phyloP scores from a whole-genome alignment of 2,329 filamentous ascomycete genomes.

The Sordariomycetes sp. region DNA sequence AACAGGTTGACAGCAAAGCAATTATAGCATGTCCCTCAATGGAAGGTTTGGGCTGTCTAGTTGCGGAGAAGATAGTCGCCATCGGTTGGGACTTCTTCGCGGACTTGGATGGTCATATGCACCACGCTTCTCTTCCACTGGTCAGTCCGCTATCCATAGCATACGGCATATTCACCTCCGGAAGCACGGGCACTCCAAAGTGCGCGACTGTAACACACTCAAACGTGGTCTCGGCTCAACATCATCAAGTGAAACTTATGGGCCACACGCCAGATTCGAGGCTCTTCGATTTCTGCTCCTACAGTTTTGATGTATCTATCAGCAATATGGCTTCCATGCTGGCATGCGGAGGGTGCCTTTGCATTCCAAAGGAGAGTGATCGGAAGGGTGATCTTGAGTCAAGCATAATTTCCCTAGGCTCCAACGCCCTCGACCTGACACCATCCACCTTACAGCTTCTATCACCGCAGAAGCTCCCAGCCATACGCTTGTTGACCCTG shows the following conservation, averaged over 20 bases:
- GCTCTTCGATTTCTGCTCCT: conserved; percentile 2
- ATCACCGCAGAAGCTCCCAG: neutral
- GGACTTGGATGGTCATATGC: too few species aligned
- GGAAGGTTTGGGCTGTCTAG: too few species aligned
- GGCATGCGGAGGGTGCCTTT: conserved; percentile 24
- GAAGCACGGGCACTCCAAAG: conserved; percentile 7
- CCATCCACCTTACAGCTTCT: conserved; percentile 1
- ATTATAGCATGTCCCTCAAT: too few species aligned
- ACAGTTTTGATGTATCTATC: conserved; percentile 3
- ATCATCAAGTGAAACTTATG: neutral
- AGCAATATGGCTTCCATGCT: conserved; percentile 2
- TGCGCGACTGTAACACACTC: conserved; percentile 6
- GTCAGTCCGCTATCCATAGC: too few species aligned
- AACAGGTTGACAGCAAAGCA: too few species aligned
- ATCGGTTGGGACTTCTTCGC: too few species aligned
- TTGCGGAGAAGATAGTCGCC: too few species aligned
- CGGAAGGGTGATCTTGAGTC: neutral
- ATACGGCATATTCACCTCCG: conserved; percentile 9
- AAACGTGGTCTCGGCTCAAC: neutral
- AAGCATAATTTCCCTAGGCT: neutral
- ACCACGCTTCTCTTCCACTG: too few species aligned
- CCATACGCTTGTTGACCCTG: conserved; percentile 4
- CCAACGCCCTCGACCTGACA: conserved; percentile 1
- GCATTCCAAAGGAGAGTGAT: conserved; percentile 23
- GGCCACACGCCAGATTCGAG: neutral